Evolutionary conservation across 1,284 basidiomycete genomes (phyloP).

Genomic region (Lentinula novae-zelandiae): DNA sequence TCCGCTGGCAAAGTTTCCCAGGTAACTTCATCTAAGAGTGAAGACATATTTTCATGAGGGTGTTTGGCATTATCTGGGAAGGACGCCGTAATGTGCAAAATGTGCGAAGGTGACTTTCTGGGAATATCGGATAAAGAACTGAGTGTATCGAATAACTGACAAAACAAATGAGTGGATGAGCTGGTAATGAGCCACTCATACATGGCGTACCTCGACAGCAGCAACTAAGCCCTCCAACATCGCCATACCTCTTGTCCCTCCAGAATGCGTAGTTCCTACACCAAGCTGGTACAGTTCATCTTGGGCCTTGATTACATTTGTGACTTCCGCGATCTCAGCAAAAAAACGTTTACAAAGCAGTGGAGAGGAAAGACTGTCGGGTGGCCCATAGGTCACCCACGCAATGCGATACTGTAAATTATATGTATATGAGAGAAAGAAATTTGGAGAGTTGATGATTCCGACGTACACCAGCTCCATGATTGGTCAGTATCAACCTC

Average conservation of each 20-base stretch:
- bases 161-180: neutral
- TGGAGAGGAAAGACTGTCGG: constrained; percentile 44
- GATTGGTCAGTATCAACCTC: constrained; percentile 45
- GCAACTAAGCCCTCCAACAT: constrained; percentile 70
- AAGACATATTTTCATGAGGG: constrained; percentile 52
- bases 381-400: constrained; percentile 43
- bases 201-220: constrained; percentile 54
- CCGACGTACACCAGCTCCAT: constrained; percentile 15
- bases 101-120: constrained; percentile 30
- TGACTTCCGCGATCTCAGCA: constrained; percentile 31
- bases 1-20: constrained; percentile 67
- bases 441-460: neutral
- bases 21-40: constrained; percentile 50
- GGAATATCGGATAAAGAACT: constrained; percentile 14
- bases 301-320: constrained; percentile 36
- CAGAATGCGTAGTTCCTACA: constrained; percentile 49
- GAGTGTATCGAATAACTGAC: constrained; percentile 54
- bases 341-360: constrained; percentile 58
- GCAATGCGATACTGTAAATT: constrained; percentile 44
- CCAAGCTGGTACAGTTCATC: constrained; percentile 47
- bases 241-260: constrained; percentile 52
- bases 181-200: neutral
- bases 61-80: constrained; percentile 50
- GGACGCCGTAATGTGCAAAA: constrained; percentile 60
- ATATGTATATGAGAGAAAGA: neutral